Base-by-base conservation (phyloP, 2,329 filamentous ascomycete species). In the Lasiodiplodia theobromae region DNA sequence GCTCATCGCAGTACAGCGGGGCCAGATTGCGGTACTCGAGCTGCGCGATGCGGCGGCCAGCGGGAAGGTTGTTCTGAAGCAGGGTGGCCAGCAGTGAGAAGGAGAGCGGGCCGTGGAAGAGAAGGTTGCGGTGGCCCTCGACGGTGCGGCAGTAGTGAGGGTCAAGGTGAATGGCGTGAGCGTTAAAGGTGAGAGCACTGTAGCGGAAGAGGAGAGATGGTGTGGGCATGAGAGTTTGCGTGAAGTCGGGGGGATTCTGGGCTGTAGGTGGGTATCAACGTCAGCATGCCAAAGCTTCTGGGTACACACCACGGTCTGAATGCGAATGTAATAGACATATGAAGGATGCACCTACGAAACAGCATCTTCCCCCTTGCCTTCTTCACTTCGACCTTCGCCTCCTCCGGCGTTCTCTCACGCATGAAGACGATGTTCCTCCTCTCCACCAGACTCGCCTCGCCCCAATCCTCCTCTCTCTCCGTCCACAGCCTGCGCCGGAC, bases 121-220 rank as follows among this genome's bases (percentile, higher is more conserved):
- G 85, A 31, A 93, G 83, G 70, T 89, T 87, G 5, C 85, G 85
- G 77, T 96, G 90, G 12, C 92, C 92, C 78, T 98, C 96, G 14
- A 89, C 82, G 14, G 87, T 82, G 49, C 86, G 86, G 64, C 89
- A 89, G 80, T 93, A 96, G 53, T 85, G 76, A 1, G 85, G 86
- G 78, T 97, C 92, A 25, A 97, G 85, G 80, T 99, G 96, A 73
- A 99, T 97, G 18, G 87, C 85, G 80, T 99, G 96, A 1, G 93
- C 93, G 79, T 99, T 99, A 83, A 93, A 94, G 2, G 92, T 95
- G 40, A 99, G 87, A 7, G 64, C 51, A 64, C 67, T 70, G 83
- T 95, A 98, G 69, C 94, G 89, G 82, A 97, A 97, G 66, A 99
- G 88, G 4, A 97, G 86, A 4, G 86, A 83, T 2, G 87, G 84